These are phyloP conservation scores for Penicillium sp. DNA, from an alignment of 2,329 filamentous ascomycete species.

Conservation along the genomic window DNA sequence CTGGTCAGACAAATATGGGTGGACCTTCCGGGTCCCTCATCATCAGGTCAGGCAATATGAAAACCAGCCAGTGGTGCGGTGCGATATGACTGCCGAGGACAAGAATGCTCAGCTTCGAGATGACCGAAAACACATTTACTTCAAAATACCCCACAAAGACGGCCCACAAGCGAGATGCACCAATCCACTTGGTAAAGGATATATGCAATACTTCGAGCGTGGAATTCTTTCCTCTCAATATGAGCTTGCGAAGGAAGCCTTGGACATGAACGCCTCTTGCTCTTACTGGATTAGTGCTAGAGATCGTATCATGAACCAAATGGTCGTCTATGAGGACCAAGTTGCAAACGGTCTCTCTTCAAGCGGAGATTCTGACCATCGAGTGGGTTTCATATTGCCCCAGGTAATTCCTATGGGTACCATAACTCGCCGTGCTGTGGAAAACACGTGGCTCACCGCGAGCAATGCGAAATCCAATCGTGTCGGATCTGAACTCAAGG, in stretches of 20 bases:
- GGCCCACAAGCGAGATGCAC: conserved; percentile 82
- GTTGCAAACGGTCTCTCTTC: conserved; percentile 29
- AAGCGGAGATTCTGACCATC: conserved; percentile 26
- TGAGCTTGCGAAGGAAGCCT: conserved; percentile 85
- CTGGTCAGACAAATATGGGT: conserved; percentile 92
- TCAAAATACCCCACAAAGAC: conserved; percentile 96
- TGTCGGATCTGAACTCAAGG: conserved; percentile 94
- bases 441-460: conserved; percentile 97
- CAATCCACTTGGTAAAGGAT: conserved; percentile 89
- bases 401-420: conserved; percentile 99
- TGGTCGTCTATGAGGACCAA: conserved; percentile 85
- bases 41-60: conserved; percentile 67
- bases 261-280: conserved; percentile 98
- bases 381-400: conserved; percentile 84
- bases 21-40: conserved; percentile 81
- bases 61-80: conserved; percentile 71
- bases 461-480: conserved; percentile 96
- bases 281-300: conserved; percentile 99
- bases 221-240: conserved; percentile 87
- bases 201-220: conserved; percentile 87
- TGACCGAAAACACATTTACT: conserved; percentile 72
- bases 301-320: conserved; percentile 90
- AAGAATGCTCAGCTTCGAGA: conserved; percentile 67
- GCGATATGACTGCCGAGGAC: conserved; percentile 77
- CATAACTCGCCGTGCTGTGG: conserved; percentile 88